Percentiles rank a stretch among this genome's conserved stretches.
Evolutionary conservation across 257 asterid species (phyloP).

Genomic region (Capsicum rhomboideum): DNA sequence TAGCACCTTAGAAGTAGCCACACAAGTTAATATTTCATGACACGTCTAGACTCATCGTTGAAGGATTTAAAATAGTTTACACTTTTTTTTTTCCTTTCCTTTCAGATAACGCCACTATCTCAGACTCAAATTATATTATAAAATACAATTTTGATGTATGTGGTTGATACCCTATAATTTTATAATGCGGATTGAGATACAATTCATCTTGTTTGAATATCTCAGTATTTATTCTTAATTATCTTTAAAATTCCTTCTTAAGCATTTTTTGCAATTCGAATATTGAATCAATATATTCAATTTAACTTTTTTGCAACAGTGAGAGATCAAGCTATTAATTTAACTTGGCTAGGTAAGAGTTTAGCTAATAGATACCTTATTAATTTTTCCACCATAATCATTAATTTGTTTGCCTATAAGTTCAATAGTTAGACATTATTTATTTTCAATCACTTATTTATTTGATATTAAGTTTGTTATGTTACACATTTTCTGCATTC

Average conservation of each 20-base stretch:
- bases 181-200: no score
- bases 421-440: neutral
- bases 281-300: no score
- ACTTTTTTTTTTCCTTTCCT: no score
- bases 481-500: slow-evolving; percentile 70
- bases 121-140: no score
- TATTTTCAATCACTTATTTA: neutral
- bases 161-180: no score
- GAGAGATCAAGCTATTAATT: neutral
- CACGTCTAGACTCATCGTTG: neutral
- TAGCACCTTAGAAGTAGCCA: neutral
- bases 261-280: neutral
- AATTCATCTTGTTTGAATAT: no score
- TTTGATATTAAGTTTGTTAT: slow-evolving; percentile 36
- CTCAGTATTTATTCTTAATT: no score
- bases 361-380: neutral
- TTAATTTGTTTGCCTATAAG: neutral
- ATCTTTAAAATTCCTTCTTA: no score
- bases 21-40: neutral
- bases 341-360: neutral
- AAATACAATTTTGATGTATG: no score
- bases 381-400: neutral
- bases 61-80: neutral
- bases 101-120: no score
- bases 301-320: neutral